Evolutionary conservation across 257 asterid genomes (phyloP), one percentile per base, ranked within the genome.

Genomic region (Cinchona pubescens): DNA sequence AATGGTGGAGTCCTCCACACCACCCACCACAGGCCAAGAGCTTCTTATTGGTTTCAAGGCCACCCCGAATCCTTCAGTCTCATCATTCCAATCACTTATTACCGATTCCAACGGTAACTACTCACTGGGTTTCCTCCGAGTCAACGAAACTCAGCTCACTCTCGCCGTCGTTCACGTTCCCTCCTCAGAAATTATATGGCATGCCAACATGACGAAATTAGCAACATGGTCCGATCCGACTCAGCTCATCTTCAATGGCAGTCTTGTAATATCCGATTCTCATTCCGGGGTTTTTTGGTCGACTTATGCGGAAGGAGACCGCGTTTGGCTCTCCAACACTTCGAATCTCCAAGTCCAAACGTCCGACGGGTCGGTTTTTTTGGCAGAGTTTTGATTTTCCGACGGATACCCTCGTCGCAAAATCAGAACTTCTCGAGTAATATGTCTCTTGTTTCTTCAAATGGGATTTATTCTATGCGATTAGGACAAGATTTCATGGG

Each of bases 361-460:
- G 30, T 48, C 49, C 2, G 80, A 71, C 9, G 81, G 79, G 56
- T 61, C 77, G 4, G 58, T 65, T 3, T 19, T n/a, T 85, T 19
- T 94, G 99, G 99, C 85, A 88, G 69, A 94, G 99, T 73, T 94
- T 94, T 71, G 78, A 89, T 69, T 90, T 85, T 62, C 99, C 99
- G 40, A 55, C 92, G 0, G 90, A 94, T 78, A 94, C 99, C 85
- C 96, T 94, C 56, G 91, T 94, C 2, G 96, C n/a, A 89, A 66
- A 89, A 79, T 77, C 99, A 94, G 40, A 92, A 87, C 75, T 89
- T 94, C 89, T 89, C 90, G 0, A 81, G 64, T 72, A 19, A 86
- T 82, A 92, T 89, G 96, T 61, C 82, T 18, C 69, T 94, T 0
- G 81, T 82, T 55, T 92, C 99, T 6, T 78, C 96, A 1, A 90